Evolutionary conservation across 108 stramenopile species (phyloP).

Genomic region (Conticribra weissflogii): DNA sequence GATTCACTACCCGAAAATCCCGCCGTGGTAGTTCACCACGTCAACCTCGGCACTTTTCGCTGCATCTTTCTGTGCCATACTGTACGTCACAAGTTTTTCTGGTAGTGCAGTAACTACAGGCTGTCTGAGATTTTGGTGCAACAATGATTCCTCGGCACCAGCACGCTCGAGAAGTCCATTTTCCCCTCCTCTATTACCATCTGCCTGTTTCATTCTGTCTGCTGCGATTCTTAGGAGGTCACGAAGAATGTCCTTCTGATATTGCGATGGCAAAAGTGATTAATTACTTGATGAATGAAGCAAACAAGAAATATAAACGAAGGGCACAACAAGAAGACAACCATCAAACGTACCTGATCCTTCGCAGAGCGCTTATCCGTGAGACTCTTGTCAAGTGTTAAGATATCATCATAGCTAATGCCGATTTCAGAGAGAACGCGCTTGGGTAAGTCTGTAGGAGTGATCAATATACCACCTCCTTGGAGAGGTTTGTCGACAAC

Average conservation of each 20-base stretch:
- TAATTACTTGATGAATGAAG: too few relatives aligned
- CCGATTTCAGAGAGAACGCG: slow-evolving; percentile 72
- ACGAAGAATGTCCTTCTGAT: slow-evolving; percentile 76
- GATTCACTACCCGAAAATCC: background rate
- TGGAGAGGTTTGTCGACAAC: slow-evolving; percentile 73
- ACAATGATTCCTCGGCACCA: slow-evolving; percentile 65
- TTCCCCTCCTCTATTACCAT: slow-evolving; percentile 43
- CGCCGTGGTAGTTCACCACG: slow-evolving; percentile 1
- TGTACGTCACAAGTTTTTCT: slow-evolving; percentile 77
- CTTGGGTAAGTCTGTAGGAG: slow-evolving; percentile 75
- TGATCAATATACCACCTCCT: slow-evolving; percentile 84
- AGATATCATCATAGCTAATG: slow-evolving; percentile 53
- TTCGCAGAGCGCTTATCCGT: slow-evolving; percentile 78
- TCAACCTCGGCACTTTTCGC: slow-evolving; percentile 20
- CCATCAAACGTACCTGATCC: slow-evolving; percentile 54
- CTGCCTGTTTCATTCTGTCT: slow-evolving; percentile 62
- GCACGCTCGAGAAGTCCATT: slow-evolving; percentile 67
- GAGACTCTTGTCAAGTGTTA: slow-evolving; percentile 64
- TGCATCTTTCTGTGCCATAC: slow-evolving; percentile 58
- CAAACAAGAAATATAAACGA: background rate
- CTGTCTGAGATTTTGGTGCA: slow-evolving; percentile 52
- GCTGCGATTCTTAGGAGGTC: slow-evolving; percentile 80
- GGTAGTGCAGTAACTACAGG: slow-evolving; percentile 62
- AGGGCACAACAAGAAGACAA: background rate
- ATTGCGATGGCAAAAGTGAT: too few relatives aligned